Base-by-base conservation (phyloP, 768 basidiomycete species). In the Dictyophora rubrovolvata region DNA sequence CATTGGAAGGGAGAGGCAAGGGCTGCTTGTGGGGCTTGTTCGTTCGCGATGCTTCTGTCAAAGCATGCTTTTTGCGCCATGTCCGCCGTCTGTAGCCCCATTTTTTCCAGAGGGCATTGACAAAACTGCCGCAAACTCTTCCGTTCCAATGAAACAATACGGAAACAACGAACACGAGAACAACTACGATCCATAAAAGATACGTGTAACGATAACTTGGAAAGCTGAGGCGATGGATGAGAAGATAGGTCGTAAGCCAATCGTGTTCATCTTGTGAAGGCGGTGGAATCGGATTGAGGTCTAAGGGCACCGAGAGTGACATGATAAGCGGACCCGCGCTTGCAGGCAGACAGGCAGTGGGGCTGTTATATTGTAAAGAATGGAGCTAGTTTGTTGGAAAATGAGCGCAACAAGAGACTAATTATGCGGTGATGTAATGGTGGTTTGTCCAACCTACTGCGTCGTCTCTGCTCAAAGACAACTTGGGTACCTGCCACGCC, bases 161-260 rank as follows among this genome's bases (percentile, higher is more conserved):
- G 55, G 75, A 74, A 11, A 65, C 54, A 60, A 80, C 53, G 63
- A 78, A 73, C 49, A 77, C 62, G 59, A 72, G 59, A 18, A 68
- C 73, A 61, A 86, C 69, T 16, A 70, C 69, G n/a, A 84, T 63
- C 84, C 84, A 86, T 33, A 85, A 71, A 60, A 81, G 61, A 66
- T 83, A 82, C 18, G 80, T 71, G 63, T 85, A 83, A 7, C 78
- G 75, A 63, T 79, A 78, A 56, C 77, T 77, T 0, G 81, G 72
- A 8, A 67, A 59, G 65, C 78, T 80, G 51, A 83, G 74, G 20
- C 75, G 77, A 63, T 84, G 84, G 54, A 82, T 76, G 51, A 73
- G 71, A 55, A 85, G 69, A 65, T 84, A 86, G 50, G 80, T 77
- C 5, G 73, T 75, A 60, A 82, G 70, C 80, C 82, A 84, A 61